Base-by-base conservation (phyloP, 768 basidiomycete genomes). In the Kwoniella mangroviensis region DNA sequence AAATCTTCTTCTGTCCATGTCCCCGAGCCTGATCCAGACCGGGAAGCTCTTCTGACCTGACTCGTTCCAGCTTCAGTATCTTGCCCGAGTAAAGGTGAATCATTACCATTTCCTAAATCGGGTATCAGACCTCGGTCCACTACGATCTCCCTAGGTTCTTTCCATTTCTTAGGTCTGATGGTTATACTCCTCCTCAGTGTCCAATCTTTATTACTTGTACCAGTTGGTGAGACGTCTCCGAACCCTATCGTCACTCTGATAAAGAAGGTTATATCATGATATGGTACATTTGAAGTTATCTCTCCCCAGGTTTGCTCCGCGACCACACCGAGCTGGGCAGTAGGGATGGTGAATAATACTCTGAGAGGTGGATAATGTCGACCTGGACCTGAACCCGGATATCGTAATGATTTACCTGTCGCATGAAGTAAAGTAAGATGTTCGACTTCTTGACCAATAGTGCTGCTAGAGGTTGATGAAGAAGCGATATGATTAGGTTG, bases 361-460 rank as follows among this genome's bases (percentile, higher is more conserved):
- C 79, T 63, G 2, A 80, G 49, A 93, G 86, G 73, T 87, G 91
- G 69, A 94, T 87, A 3, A 91, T 87, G 15, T 87, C 87, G 55
- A 88, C 86, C 0, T 4, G 69, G 28, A 24, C 77, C 72, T 89
- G 69, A 40, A 24, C 77, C 72, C 89, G 97, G 94, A 80, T 97
- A 94, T 56, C 93, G 90, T 81, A 93, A 94, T 21, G 93, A 91
- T 53, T 94, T 94, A 56, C 96, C 96, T 15, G 94, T 94, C 7
- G 91, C 88, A 13, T 93, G 90, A 28, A 98, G 85, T 61, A 90
- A 86, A 73, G 79, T 70, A 75, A 77, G 72, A 67, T 77, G 74
- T 51, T 67, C 82, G 83, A 21, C 71, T 75, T 56, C n/a, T n/a
- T n/a, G n/a, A n/a, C n/a, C n/a, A n/a, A n/a, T n/a, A n/a, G n/a